These are phyloP conservation scores for Ceratobasidium papillatum DNA, from an alignment of 1,284 basidiomycete genomes.

Conservation along the genomic window DNA sequence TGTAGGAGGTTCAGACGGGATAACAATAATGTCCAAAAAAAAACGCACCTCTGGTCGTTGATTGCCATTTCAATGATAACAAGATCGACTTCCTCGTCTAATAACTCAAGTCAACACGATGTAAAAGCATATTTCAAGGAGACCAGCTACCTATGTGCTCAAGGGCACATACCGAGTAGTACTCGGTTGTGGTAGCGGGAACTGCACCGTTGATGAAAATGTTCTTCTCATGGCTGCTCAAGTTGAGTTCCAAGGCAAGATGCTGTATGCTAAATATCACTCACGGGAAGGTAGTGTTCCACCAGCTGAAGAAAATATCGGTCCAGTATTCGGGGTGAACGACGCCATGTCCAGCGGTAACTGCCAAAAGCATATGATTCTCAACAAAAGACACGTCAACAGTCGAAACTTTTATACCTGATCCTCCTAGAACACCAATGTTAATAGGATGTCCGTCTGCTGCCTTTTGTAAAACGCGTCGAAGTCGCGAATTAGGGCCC, in stretches of 20 bases:
- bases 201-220: slow-evolving; percentile 45
- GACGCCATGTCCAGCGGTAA: slow-evolving; percentile 45
- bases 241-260: not conserved
- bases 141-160: slow-evolving; percentile 41
- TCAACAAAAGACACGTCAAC: not conserved
- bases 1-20: not conserved
- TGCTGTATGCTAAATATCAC: slow-evolving; percentile 5
- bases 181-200: slow-evolving; percentile 44
- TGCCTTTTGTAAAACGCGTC: slow-evolving; percentile 45
- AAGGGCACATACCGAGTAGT: slow-evolving; percentile 44
- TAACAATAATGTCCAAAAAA: not conserved
- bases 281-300: slow-evolving; percentile 43
- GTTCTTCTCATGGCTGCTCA: slow-evolving; percentile 31
- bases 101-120: not conserved
- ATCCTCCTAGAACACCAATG: slow-evolving; percentile 45
- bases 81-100: slow-evolving; percentile 44
- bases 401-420: slow-evolving; percentile 14
- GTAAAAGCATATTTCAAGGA: not conserved
- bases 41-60: slow-evolving; percentile 44
- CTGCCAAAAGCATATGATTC: not conserved
- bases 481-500: slow-evolving; percentile 44
- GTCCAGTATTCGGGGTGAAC: slow-evolving; percentile 41
- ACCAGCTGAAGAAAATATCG: slow-evolving; percentile 37
- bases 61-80: slow-evolving; percentile 45
- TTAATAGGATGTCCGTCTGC: slow-evolving; percentile 43